Evolutionary conservation across 106 monocot genomes (phyloP).

Genomic region (Triglochin maritima): DNA sequence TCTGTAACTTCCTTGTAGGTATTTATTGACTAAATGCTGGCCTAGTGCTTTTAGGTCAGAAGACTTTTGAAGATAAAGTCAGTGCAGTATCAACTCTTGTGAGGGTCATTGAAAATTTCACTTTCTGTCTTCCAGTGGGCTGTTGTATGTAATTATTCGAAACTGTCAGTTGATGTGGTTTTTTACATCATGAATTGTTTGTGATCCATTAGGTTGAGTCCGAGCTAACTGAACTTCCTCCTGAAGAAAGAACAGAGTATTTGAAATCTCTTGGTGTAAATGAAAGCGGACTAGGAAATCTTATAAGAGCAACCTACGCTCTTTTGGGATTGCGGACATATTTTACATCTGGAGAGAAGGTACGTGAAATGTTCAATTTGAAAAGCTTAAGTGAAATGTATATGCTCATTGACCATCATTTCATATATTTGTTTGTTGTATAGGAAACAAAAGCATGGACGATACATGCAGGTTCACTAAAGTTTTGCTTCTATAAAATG

Average conservation of each 20-base stretch:
- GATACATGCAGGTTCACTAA: constrained; percentile 54
- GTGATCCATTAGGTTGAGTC: constrained; percentile 64
- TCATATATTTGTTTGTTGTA: neutral
- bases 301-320: constrained; percentile 86
- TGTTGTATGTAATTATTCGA: neutral
- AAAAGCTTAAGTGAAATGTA: too few relatives aligned
- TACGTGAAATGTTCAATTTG: neutral
- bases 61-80: too few relatives aligned
- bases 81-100: too few relatives aligned
- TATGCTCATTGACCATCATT: neutral
- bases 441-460: constrained; percentile 99
- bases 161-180: neutral
- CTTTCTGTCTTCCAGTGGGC: too few relatives aligned
- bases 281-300: constrained; percentile 94
- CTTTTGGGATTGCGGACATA: constrained; percentile 87
- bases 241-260: constrained; percentile 77
- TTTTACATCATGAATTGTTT: constrained; percentile 2
- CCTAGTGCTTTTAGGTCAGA: too few relatives aligned
- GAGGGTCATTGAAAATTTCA: too few relatives aligned
- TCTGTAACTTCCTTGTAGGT: too few relatives aligned
- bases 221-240: constrained; percentile 85
- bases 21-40: too few relatives aligned
- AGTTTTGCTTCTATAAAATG: constrained; percentile 3
- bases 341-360: constrained; percentile 98
- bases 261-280: constrained; percentile 75